Base-by-base conservation (phyloP, 2,329 filamentous ascomycete species). In the Herpomyces periplanetae region DNA sequence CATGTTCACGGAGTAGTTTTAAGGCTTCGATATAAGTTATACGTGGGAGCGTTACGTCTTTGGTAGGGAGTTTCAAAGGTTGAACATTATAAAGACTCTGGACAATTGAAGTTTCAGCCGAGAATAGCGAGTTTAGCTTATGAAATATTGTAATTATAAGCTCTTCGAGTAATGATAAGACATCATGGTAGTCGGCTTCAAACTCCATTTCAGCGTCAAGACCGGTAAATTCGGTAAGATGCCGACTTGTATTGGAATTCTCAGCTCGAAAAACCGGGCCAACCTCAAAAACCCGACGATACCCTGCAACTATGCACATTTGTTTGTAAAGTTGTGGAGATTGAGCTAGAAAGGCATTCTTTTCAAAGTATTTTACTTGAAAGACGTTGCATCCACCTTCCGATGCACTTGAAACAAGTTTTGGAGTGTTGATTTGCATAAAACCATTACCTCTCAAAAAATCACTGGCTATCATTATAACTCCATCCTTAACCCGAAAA, bases 301-400 rank as follows among this genome's bases (percentile, higher is more conserved):
- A 51, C 34, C 64, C 59, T 23, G 62, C 61, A 2, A 64, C 62
- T 36, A 84, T 71, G 34, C 73, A 57, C 38, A 65, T 58, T 34
- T 84, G 66, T 46, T 84, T 80, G 42, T 75, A 73, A 30, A 80
- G 63, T 33, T 80, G 66, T 4, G 66, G 68, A 4, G 55, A 63
- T 36, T 73, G 65, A 4, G 66, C 66, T 9, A 80, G 47, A 35
- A 47, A 80, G 1, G 69, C 75, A 27, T 62, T 54, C 32, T 62
- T 55, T 28, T 63, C 66, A 37, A 91, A 91, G 42, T 91, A 91
- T 16, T 61, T 59, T 29, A 91, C 47, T 30, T 61, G 51, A 39
- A 96, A 91, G 15, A 91, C 75, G 34, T 75, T 84, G 28, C 59
- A 59, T 27, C 80, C 80, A 31, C 80, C 75, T 42, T 96, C 80